Base-by-base conservation (phyloP, 768 basidiomycete species). In the Nevesoporus exiguus region DNA sequence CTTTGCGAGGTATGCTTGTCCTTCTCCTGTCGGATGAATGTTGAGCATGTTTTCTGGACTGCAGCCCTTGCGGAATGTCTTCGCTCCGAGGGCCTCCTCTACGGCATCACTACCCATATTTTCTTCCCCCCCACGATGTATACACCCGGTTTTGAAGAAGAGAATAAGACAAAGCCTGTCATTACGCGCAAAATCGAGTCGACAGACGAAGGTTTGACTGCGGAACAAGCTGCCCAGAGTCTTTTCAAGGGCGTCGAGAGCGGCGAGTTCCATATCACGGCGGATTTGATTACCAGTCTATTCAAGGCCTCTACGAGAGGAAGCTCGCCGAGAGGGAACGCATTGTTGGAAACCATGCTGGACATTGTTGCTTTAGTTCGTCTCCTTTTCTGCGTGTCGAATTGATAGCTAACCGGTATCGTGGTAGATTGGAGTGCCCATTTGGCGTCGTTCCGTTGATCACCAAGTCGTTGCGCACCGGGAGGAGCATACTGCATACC, bases 51-150 rank as follows among this genome's bases (percentile, higher is more conserved):
- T 1, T 3, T 15, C 27, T 7, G 10, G 5, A 29, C 9, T 21
- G 7, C 9, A 93, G 92, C 88, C 14, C 81, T 97, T 0, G 90
- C 90, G 14, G 94, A 97, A 54, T 79, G 86, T 0, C 77, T 97
- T 14, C 85, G 87, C 8, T 86, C 83, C 24, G 94, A 96, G 64
- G 74, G 92, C 46, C 73, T 84, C 57, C 74, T 94, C 7, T 93
- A 95, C 66, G 80, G 78, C 47, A 88, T 92, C 64, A 75, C 77
- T 48, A 80, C 92, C 7, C 91, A 94, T 59, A 81, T 90, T 41
- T 92, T 84, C 72, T 86, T 91, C 72, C 92, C 94, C 0, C 79
- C 79, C 1, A 90, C 90, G 1, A 95, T 97, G 75, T 80, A 75
- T 59, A 83, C 83, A 0, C 86, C 90, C 0, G 91, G 93, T 0